Evolutionary conservation across 768 basidiomycete genomes (phyloP).

Genomic region (Trametes cubensis): DNA sequence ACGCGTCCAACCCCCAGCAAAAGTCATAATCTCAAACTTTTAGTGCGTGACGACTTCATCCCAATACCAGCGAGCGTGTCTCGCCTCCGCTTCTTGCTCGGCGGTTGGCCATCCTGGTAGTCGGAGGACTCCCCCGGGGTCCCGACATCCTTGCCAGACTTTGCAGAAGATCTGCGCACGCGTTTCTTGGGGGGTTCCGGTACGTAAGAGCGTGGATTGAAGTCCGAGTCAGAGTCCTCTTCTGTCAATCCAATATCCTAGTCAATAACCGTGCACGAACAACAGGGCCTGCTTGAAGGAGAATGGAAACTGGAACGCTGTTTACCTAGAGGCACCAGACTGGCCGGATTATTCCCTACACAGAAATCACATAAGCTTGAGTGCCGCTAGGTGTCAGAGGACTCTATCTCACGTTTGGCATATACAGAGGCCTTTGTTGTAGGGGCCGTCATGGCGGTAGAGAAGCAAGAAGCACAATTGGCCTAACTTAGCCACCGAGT

Average conservation of each 20-base stretch:
- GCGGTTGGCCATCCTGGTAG: neutral
- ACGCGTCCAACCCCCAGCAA: neutral
- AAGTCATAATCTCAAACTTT: slow-evolving; percentile 20
- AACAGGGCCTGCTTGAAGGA: no score
- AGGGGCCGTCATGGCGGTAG: slow-evolving; percentile 12
- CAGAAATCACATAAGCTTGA: neutral
- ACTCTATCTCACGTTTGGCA: neutral
- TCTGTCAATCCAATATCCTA: slow-evolving; percentile 9
- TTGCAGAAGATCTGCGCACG: slow-evolving; percentile 21
- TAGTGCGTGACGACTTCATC: neutral
- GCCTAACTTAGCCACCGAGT: neutral
- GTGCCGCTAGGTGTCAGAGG: neutral
- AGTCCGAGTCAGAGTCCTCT: slow-evolving; percentile 53
- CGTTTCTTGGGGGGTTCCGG: slow-evolving; percentile 34
- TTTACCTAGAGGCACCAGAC: slow-evolving; percentile 41
- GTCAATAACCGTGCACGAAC: neutral
- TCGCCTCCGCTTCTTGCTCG: slow-evolving; percentile 13
- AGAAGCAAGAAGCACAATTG: neutral
- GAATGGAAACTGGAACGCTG: neutral
- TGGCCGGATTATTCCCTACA: slow-evolving; percentile 28
- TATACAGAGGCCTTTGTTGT: slow-evolving; percentile 10
- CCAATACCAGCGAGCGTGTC: slow-evolving; percentile 4
- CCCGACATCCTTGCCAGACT: neutral
- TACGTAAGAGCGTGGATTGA: slow-evolving; percentile 45
- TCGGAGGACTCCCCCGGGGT: neutral